Conservation (phyloP, 352 stramenopile genomes). For the Pythium coloratum region DNA sequence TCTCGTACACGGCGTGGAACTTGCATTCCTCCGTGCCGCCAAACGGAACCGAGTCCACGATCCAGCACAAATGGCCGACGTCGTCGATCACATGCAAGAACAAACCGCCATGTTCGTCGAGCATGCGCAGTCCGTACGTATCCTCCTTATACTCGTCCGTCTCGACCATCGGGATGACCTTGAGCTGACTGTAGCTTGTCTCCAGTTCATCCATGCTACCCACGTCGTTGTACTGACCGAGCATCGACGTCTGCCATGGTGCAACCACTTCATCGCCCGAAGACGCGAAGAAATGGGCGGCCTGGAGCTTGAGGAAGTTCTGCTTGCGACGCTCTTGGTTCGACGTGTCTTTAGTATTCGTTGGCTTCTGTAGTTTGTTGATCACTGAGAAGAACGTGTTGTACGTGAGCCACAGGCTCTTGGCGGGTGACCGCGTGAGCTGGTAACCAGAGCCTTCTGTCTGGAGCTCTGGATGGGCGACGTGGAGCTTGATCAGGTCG, state of each 20-base stretch:
- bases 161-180: slow-evolving; percentile 34
- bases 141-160: slow-evolving; percentile 42
- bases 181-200: slow-evolving; percentile 31
- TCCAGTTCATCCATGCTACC: slow-evolving; percentile 29
- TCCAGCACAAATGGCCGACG: slow-evolving; percentile 36
- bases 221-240: slow-evolving; percentile 40
- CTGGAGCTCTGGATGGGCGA: slow-evolving; percentile 32
- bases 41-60: slow-evolving; percentile 16
- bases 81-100: slow-evolving; percentile 25
- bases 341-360: slow-evolving; percentile 24
- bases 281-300: not conserved
- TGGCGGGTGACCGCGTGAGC: slow-evolving; percentile 34
- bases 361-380: slow-evolving; percentile 33
- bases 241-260: slow-evolving; percentile 40
- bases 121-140: slow-evolving; percentile 36
- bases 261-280: slow-evolving; percentile 32
- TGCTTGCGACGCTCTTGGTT: slow-evolving; percentile 28
- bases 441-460: slow-evolving; percentile 36
- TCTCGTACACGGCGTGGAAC: slow-evolving; percentile 40
- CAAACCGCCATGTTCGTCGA: slow-evolving; percentile 31
- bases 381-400: slow-evolving; percentile 19
- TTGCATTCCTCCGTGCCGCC: slow-evolving; percentile 19
- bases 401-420: slow-evolving; percentile 26
- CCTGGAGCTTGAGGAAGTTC: slow-evolving; percentile 31
- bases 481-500: slow-evolving; percentile 35